A percentile compares a stretch with the other conserved stretches of the same genome.
phyloP scores from a whole-genome alignment of 1,139 yeast species.

The Pneumocystis oryctolagi region DNA sequence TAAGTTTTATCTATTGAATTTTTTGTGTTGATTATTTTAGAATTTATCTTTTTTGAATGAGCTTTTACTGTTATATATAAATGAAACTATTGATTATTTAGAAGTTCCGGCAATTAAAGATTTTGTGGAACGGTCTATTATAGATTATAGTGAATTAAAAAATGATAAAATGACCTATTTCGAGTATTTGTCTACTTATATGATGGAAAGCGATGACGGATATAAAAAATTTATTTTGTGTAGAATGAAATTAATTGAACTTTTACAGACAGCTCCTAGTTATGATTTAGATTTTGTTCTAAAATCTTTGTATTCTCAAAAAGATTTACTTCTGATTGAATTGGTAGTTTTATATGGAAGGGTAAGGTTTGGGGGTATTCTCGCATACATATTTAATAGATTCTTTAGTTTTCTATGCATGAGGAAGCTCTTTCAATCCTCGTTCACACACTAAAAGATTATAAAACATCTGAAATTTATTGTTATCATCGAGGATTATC shows the following conservation, averaged over 20 bases:
- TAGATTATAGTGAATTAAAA: slow-evolving; percentile 20
- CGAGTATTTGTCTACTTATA: slow-evolving; percentile 19
- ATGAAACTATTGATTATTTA: slow-evolving; percentile 23
- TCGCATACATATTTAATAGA: neutral
- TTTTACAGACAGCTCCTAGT: slow-evolving; percentile 16
- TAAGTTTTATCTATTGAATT: slow-evolving; percentile 8
- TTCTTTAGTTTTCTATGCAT: slow-evolving; percentile 18
- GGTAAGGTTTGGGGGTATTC: neutral
- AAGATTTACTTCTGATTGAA: slow-evolving; percentile 22
- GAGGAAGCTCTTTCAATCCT: slow-evolving; percentile 25
- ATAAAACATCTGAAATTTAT: slow-evolving; percentile 24
- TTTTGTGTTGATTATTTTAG: neutral
- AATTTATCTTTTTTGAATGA: slow-evolving; percentile 21
- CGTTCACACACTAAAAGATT: slow-evolving; percentile 23
- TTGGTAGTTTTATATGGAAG: slow-evolving; percentile 24
- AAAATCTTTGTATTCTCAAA: slow-evolving; percentile 20
- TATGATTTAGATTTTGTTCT: slow-evolving; percentile 20
- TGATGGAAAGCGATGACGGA: slow-evolving; percentile 1
- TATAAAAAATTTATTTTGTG: slow-evolving; percentile 12
- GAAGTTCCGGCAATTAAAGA: slow-evolving; percentile 15
- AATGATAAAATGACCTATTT: slow-evolving; percentile 26
- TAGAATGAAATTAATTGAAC: slow-evolving; percentile 22
- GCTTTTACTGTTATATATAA: slow-evolving; percentile 23
- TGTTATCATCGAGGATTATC: slow-evolving; percentile 20
- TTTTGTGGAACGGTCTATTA: slow-evolving; percentile 18